Base-by-base conservation (phyloP, 2,329 filamentous ascomycete genomes). In the Periconia sp. region DNA sequence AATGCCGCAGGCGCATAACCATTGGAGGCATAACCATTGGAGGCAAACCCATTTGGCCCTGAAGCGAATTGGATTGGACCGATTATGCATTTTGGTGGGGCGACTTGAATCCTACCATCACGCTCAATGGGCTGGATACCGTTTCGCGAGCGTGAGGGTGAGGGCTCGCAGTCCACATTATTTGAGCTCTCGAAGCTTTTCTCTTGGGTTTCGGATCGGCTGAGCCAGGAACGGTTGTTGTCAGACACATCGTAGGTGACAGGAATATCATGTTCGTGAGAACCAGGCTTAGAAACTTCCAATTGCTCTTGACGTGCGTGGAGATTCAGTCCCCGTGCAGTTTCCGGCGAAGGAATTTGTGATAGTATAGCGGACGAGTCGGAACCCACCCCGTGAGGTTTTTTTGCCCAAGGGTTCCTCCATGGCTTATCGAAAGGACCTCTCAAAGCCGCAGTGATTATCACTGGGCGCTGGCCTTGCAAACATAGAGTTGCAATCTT, bases 401-500 rank as follows among this genome's bases (percentile, higher is more conserved):
- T 48, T 20, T 37, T 54, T 49, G 43, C 42, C 72, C 72, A 76
- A 18, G 73, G 73, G 46, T 75, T 75, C 46, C 62, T 62, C 71
- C 72, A 75, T 35, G 56, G 54, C 6, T 64, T 49, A 23, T 68
- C 77, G 58, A 90, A 88, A 0, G 87, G 88, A 0, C 87, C 88
- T 54, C 74, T 79, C 2, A 90, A 74, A 6, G 74, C 71, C 7
- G 87, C 82, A 13, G 88, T 87, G 2, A 86, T 68, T 2, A 92
- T 76, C 20, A 81, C 64, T 0, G 87, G 80, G 1, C 78, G 65
- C 30, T 78, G 73, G 0, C 87, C 88, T 7, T 77, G 72, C 37
- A 89, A 73, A 60, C 82, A 90, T 33, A 79, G 77, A 31, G 78
- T 73, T 1, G 84, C 87, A 13, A 86, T 81, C 0, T 76, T 71